These are phyloP conservation scores for Anthracocystis setariae DNA, from an alignment of 1,284 basidiomycete species.

Conservation along the genomic window DNA sequence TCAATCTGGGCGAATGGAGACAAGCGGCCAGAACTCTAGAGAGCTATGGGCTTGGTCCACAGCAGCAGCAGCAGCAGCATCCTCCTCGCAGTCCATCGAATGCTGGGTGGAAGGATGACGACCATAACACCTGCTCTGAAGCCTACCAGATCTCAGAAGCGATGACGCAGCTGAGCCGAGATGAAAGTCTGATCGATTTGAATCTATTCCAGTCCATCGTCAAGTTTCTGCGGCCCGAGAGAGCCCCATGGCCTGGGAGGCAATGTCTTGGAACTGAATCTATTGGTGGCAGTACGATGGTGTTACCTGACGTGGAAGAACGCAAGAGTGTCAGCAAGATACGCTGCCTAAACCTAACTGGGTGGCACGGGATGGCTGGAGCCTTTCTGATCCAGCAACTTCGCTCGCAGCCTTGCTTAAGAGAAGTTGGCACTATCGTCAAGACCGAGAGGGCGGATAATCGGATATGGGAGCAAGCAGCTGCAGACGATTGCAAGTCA, in stretches of 20 bases:
- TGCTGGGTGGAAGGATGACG: no score
- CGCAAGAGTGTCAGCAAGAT: conserved; percentile 9
- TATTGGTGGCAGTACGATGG: not conserved
- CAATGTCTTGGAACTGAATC: not conserved
- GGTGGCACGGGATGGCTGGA: conserved; percentile 45
- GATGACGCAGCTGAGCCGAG: conserved; percentile 20
- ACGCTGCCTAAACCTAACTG: conserved; percentile 18
- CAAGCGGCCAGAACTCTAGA: conserved; percentile 24
- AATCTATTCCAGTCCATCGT: conserved; percentile 30
- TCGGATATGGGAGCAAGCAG: conserved; percentile 36
- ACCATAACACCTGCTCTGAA: not conserved
- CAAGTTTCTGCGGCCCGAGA: conserved; percentile 2
- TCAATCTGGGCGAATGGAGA: conserved; percentile 38
- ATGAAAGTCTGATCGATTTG: conserved; percentile 39
- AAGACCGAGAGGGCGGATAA: conserved; percentile 45
- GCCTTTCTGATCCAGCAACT: conserved; percentile 35
- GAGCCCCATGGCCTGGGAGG: not conserved
- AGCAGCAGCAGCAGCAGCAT: no score
- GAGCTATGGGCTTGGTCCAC: not conserved
- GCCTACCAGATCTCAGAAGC: not conserved
- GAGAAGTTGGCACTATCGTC: conserved; percentile 22
- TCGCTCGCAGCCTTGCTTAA: conserved; percentile 22
- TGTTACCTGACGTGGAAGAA: not conserved
- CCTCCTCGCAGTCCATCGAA: not conserved
- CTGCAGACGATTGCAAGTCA: conserved; percentile 16